These are phyloP conservation scores for Solanum hybrid DNA, from an alignment of 305 asterid species.

Conservation along the genomic window DNA sequence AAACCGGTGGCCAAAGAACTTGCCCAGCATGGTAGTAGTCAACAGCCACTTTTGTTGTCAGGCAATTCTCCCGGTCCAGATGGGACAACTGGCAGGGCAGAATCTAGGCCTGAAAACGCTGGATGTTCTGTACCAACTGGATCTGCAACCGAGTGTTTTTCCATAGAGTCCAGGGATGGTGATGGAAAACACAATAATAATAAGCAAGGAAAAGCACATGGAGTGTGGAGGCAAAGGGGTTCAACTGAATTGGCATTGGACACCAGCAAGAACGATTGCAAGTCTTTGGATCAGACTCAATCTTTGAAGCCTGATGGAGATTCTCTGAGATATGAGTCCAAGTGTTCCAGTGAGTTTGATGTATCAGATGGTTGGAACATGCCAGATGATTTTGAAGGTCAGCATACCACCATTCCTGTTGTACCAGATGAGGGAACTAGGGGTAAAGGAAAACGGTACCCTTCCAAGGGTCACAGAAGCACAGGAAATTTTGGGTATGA, in stretches of 20 bases:
- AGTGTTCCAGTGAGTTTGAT: constrained; percentile 8
- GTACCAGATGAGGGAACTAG: constrained; percentile 44
- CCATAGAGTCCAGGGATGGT: constrained; percentile 30
- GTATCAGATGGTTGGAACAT: constrained; percentile 17
- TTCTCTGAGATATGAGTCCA: constrained; percentile 26
- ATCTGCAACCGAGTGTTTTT: constrained; percentile 25
- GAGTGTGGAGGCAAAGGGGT: constrained; percentile 55
- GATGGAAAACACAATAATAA: constrained; percentile 35
- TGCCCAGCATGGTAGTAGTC: constrained; percentile 65
- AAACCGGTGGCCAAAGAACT: constrained; percentile 89
- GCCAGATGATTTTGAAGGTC: constrained; percentile 17
- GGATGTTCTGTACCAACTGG: constrained; percentile 23
- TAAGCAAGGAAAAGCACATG: constrained; percentile 42
- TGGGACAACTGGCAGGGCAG: constrained; percentile 29
- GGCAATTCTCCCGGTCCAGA: constrained; percentile 22
- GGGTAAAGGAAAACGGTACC: constrained; percentile 56
- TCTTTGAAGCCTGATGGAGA: constrained; percentile 20
- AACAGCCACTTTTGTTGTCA: constrained; percentile 25
- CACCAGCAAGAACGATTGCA: constrained; percentile 25
- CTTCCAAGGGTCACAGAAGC: constrained; percentile 35
- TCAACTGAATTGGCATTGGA: constrained; percentile 37
- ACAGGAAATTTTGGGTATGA: constrained; percentile 30
- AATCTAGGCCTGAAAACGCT: constrained; percentile 18
- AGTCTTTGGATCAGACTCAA: constrained; percentile 20
- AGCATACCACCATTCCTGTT: constrained; percentile 18